A percentile compares a stretch with the other conserved stretches of the same genome.
phyloP scores from a whole-genome alignment of 208 protist genomes.

The Trypanosoma cruzi region DNA sequence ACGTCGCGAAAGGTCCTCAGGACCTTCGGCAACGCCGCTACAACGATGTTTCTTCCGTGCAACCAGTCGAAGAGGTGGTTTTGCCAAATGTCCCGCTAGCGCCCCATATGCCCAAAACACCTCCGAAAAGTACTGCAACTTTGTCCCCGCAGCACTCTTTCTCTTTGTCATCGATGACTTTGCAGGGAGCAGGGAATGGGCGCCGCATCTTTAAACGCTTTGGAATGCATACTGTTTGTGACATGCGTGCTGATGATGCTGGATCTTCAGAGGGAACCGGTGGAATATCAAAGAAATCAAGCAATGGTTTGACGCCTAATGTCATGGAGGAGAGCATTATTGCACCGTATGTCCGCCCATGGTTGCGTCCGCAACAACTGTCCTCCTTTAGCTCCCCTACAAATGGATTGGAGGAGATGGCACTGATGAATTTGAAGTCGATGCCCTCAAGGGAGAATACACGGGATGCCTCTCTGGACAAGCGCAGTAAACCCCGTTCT shows the following conservation, averaged over 20 bases:
- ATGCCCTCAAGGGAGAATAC: no score
- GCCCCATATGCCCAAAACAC: neutral
- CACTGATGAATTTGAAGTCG: neutral
- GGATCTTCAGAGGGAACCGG: neutral
- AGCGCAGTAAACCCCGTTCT: conserved; percentile 3
- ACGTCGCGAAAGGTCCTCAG: neutral
- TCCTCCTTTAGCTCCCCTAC: neutral
- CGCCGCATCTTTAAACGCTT: conserved; percentile 24
- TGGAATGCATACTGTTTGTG: conserved; percentile 16
- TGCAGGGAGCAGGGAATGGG: conserved; percentile 9
- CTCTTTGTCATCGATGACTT: neutral
- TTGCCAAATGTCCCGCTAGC: neutral
- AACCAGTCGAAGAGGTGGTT: neutral
- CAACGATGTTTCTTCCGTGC: neutral
- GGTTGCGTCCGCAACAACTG: neutral
- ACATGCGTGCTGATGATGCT: conserved; percentile 4
- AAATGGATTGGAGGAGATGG: no score
- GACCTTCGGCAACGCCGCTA: neutral
- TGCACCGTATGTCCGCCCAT: neutral
- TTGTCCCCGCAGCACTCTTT: neutral
- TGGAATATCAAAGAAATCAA: neutral
- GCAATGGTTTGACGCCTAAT: neutral
- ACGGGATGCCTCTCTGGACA: neutral
- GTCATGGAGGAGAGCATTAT: neutral
- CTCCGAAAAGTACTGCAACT: neutral